phyloP scores from a whole-genome alignment of 805 yeast genomes.

The Sporopachydermia quercuum region DNA sequence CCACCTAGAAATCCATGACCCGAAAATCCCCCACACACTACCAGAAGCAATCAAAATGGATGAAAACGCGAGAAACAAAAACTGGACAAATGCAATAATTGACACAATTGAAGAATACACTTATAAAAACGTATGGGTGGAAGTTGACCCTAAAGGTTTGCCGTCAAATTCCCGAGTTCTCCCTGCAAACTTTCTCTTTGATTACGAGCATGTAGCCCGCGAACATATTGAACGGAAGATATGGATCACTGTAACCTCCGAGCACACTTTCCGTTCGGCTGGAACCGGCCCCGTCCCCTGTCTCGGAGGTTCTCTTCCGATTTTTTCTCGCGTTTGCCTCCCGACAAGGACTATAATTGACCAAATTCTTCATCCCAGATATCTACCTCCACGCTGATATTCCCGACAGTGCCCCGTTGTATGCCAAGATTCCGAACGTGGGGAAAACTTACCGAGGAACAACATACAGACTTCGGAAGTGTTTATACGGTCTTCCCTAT shows the following conservation, averaged over 20 bases:
- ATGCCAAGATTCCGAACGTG: neutral
- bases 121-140: neutral
- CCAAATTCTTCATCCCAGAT: neutral
- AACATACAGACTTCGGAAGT: neutral
- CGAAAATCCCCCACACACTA: neutral
- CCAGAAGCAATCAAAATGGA: neutral
- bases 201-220: neutral
- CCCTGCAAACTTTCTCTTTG: neutral
- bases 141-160: neutral
- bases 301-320: neutral
- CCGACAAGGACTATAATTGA: neutral
- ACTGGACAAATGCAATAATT: neutral
- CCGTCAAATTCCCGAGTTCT: neutral
- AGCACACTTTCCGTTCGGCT: neutral
- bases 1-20: neutral
- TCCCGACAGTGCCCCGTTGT: neutral
- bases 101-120: neutral
- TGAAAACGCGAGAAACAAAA: neutral
- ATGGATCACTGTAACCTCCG: neutral
- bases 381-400: neutral
- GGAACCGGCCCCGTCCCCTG: neutral
- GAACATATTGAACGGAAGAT: neutral
- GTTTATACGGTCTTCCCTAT: neutral
- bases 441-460: conserved; percentile 1
- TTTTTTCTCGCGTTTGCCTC: neutral